These are phyloP conservation scores for Taphrina communis DNA, from an alignment of 1,139 yeast species.

Conservation along the genomic window DNA sequence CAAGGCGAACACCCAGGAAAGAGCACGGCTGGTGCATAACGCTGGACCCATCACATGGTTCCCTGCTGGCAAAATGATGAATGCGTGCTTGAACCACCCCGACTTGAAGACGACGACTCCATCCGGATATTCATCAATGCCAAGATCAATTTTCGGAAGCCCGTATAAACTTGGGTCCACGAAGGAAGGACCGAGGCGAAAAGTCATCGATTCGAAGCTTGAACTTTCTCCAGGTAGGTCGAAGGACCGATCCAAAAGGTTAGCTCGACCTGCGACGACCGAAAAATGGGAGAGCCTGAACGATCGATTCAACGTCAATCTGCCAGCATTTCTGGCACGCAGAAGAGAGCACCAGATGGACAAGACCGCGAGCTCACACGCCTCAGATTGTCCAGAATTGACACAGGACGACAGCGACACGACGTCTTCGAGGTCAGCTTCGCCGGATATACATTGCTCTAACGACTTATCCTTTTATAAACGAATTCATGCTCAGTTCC, in stretches of 20 bases:
- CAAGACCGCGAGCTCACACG: not conserved
- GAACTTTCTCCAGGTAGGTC: not conserved
- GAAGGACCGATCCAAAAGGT: not conserved
- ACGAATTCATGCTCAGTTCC: not conserved
- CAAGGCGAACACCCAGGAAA: not conserved
- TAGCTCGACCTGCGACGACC: not conserved
- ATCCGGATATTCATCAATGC: not conserved
- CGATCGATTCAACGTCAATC: slow-evolving; percentile 2
- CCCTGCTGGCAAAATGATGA: not conserved
- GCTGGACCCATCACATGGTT: not conserved
- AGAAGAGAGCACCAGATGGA: not conserved
- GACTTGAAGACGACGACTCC: not conserved
- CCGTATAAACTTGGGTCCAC: too few relatives aligned
- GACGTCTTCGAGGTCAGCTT: not conserved
- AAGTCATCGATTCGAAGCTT: not conserved
- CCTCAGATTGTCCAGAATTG: slow-evolving; percentile 14
- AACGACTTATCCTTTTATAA: not conserved
- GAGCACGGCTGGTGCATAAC: not conserved
- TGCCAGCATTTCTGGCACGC: slow-evolving; percentile 8
- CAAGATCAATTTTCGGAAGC: not conserved
- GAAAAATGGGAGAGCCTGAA: not conserved
- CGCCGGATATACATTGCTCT: not conserved
- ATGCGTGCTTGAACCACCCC: too few relatives aligned
- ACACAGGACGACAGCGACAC: slow-evolving; percentile 7
- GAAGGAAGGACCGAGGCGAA: not conserved